Conservation (phyloP, 768 basidiomycete genomes). For the Russula dissimulans region DNA sequence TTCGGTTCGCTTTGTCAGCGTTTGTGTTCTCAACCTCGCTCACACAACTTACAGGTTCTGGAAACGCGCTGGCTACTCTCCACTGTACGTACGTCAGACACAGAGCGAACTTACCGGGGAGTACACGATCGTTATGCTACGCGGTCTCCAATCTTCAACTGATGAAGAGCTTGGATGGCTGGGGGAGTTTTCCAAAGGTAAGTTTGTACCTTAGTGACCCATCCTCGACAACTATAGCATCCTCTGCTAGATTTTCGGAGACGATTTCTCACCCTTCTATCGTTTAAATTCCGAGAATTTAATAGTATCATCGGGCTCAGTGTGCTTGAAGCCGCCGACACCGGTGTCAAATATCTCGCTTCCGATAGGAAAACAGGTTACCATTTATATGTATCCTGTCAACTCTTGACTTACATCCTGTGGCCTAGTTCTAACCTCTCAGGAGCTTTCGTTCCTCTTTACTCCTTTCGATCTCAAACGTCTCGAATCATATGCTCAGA, state of each 20-base stretch:
- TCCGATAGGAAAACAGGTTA: slow-evolving; percentile 32
- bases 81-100: slow-evolving; percentile 89
- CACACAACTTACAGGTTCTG: slow-evolving; percentile 55
- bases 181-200: slow-evolving; percentile 79
- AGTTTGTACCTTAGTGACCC: slow-evolving; percentile 12
- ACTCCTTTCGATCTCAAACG: slow-evolving; percentile 95
- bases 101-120: slow-evolving; percentile 94
- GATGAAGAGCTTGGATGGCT: slow-evolving; percentile 72
- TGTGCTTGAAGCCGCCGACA: slow-evolving; percentile 76
- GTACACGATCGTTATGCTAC: slow-evolving; percentile 92
- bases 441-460: slow-evolving; percentile 53
- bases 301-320: slow-evolving; percentile 80
- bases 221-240: background rate
- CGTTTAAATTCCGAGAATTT: slow-evolving; percentile 94
- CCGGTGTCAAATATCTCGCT: slow-evolving; percentile 42
- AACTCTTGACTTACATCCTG: slow-evolving; percentile 24
- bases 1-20: slow-evolving; percentile 40
- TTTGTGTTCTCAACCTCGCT: background rate
- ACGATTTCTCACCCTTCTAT: slow-evolving; percentile 81
- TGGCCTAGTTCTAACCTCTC: slow-evolving; percentile 35
- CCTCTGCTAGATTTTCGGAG: slow-evolving; percentile 69
- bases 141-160: slow-evolving; percentile 62
- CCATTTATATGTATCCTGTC: slow-evolving; percentile 6
- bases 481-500: slow-evolving; percentile 90
- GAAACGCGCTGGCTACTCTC: slow-evolving; percentile 89